Conservation (phyloP, 2,329 filamentous ascomycete genomes). For the Epichloe glyceriae region DNA sequence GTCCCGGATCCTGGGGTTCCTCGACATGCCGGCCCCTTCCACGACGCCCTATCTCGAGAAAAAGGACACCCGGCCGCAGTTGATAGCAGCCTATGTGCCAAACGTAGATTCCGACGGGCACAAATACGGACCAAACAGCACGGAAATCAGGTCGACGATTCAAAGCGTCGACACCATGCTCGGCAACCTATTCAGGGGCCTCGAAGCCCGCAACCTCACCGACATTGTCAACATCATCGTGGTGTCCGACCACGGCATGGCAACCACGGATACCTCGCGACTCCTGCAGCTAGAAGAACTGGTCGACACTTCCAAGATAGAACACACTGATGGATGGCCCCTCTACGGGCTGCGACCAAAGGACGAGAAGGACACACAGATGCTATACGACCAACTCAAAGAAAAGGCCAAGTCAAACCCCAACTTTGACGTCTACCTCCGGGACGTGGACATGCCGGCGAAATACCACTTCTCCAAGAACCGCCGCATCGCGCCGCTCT, state of each 20-base stretch:
- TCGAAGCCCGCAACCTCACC: conserved; percentile 73
- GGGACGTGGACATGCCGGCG: conserved; percentile 77
- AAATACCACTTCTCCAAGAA: conserved; percentile 87
- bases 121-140: conserved; percentile 84
- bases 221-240: conserved; percentile 84
- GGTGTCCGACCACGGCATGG: conserved; percentile 98
- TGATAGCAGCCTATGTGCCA: conserved; percentile 91
- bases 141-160: conserved; percentile 73
- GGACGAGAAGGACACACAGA: conserved; percentile 48
- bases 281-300: conserved; percentile 85
- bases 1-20: conserved; percentile 61
- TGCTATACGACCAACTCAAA: conserved; percentile 50
- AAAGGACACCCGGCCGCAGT: conserved; percentile 58
- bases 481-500: conserved; percentile 80
- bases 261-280: conserved; percentile 69
- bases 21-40: conserved; percentile 70
- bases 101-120: conserved; percentile 84
- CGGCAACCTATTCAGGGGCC: conserved; percentile 57
- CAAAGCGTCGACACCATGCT: conserved; percentile 72
- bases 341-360: conserved; percentile 79
- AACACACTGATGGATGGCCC: conserved; percentile 88
- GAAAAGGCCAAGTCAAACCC: conserved; percentile 47
- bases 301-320: conserved; percentile 62
- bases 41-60: conserved; percentile 35
- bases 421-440: conserved; percentile 76